Conservation (phyloP, 225 moss, liverwort and hornwort species). For the Sphagnum contortum region DNA sequence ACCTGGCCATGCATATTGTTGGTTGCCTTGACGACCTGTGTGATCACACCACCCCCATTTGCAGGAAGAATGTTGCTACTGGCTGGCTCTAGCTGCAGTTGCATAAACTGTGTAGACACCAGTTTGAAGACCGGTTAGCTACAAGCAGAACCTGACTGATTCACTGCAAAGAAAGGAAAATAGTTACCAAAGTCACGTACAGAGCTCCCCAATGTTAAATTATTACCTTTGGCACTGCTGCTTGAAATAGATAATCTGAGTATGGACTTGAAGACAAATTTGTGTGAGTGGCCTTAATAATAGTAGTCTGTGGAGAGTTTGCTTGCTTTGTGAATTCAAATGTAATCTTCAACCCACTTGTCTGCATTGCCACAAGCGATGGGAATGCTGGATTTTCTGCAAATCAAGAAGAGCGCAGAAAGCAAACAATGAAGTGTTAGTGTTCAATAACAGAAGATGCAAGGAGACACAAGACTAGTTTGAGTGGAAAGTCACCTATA, state of each 20-base stretch:
- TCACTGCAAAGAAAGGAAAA: not conserved
- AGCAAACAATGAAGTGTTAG: no score
- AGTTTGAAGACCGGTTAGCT: not conserved
- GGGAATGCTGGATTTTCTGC: conserved; percentile 32
- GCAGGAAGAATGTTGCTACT: conserved; percentile 66
- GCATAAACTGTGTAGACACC: conserved; percentile 54
- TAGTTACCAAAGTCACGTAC: not conserved
- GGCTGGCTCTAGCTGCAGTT: conserved; percentile 87
- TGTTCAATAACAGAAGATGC: no score
- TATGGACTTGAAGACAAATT: conserved; percentile 66
- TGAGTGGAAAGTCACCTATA: no score
- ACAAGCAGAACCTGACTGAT: not conserved
- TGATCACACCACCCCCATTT: conserved; percentile 52
- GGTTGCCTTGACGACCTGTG: conserved; percentile 77
- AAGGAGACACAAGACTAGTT: no score
- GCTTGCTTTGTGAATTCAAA: conserved; percentile 74
- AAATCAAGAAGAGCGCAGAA: no score
- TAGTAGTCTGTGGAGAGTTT: conserved; percentile 50
- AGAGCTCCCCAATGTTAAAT: not conserved
- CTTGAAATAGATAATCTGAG: conserved; percentile 87
- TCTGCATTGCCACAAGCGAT: conserved; percentile 71
- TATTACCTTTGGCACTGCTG: conserved; percentile 86
- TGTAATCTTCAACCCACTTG: conserved; percentile 61
- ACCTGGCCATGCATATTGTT: conserved; percentile 89
- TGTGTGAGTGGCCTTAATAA: conserved; percentile 69